Base-by-base conservation (phyloP, 306 rosid species). In the Vigna trinervia region DNA sequence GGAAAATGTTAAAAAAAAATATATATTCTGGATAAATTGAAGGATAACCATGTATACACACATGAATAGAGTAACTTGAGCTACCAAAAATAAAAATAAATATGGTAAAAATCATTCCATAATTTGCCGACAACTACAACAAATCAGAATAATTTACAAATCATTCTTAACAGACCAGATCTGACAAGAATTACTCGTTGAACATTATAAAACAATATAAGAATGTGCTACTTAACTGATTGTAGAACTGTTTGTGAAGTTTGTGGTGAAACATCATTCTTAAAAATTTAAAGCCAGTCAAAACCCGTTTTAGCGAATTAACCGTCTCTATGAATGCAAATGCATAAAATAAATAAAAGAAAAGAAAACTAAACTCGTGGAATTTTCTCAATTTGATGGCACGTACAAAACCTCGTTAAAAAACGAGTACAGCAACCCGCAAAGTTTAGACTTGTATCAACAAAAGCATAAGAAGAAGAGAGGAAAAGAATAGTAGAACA, bases 161-260 rank as follows among this genome's bases (percentile, higher is more conserved):
- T 60, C 64, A 28, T 23, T 65, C 36, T 47, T 14, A 69, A 52
- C 8, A 11, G 56, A 64, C 70, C 70, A 75, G 56, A 69, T 75
- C 60, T 53, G 43, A 74, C 57, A 53, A 54, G 61, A 11, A 15
- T 36, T 62, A 8, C 4, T 41, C n/a, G 53, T 59, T 51, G 50
- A 41, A 65, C 69, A 73, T 46, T 12, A 13, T n/a, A 39, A 9
- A 22, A 50, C 46, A 57, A 9, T 30, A 19, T 80, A 23, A 54
- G n/a, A 71, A 71, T 13, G 22, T 54, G 54, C 56, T 54, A 71
- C 22, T 7, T 17, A 17, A 52, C 1, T 17, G 26, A 17, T 6
- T 7, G 26, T 52, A 52, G 26, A 52, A 52, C 10, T 52, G 58
- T 3, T 34, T 5, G 6, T 4, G 12, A 38, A 39, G 30, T 41